These are phyloP conservation scores for Rhododendron molle DNA, from an alignment of 148 eudicot species.

Conservation along the genomic window DNA sequence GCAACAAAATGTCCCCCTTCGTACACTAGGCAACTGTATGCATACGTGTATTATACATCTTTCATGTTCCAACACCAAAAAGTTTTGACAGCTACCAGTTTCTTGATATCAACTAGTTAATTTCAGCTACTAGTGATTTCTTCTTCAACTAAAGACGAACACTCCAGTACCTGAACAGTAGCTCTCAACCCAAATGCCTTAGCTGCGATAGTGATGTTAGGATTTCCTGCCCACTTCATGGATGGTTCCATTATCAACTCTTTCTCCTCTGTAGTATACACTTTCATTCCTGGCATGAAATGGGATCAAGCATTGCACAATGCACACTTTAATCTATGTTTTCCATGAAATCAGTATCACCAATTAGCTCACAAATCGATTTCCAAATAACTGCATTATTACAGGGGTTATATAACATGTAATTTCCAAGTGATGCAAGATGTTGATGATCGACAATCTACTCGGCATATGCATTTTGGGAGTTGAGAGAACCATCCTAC, in stretches of 20 bases:
- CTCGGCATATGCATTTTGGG: not conserved
- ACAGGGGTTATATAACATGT: not conserved
- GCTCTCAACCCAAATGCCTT: slow-evolving; percentile 88
- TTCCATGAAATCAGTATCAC: not conserved
- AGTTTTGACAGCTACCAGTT: not conserved
- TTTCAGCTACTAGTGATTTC: not conserved
- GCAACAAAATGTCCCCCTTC: not conserved
- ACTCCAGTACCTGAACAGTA: slow-evolving; percentile 67
- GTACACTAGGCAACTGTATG: not conserved
- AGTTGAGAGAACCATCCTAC: not conserved
- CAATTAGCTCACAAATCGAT: not conserved
- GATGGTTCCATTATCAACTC: slow-evolving; percentile 90
- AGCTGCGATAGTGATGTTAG: slow-evolving; percentile 60
- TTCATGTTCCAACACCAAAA: not conserved
- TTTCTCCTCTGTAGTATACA: slow-evolving; percentile 79
- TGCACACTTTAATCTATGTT: not conserved
- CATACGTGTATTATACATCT: too few species aligned
- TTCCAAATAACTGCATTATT: not conserved
- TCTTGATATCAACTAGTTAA: not conserved
- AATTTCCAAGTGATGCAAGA: not conserved
- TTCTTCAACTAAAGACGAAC: not conserved
- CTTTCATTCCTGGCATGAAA: slow-evolving; percentile 73
- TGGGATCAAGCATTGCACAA: not conserved
- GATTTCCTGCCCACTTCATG: slow-evolving; percentile 92
- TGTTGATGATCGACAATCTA: not conserved